phyloP scores from a whole-genome alignment of 176 grass and related monocot species.

The Paspalum notatum region DNA sequence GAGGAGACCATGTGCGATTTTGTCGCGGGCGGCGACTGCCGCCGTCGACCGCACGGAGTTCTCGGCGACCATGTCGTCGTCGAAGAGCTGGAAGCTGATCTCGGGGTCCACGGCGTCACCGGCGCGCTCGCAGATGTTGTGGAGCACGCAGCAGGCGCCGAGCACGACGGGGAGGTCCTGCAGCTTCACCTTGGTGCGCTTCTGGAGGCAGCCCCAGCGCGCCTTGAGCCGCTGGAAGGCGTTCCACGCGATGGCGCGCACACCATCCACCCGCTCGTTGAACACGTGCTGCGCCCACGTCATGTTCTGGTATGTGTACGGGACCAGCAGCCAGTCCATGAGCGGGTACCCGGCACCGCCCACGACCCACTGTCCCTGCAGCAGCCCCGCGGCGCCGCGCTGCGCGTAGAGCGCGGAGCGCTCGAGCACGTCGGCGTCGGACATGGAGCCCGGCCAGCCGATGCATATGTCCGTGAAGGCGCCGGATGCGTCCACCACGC shows the following conservation, averaged over 20 bases:
- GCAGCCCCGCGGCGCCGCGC: too few relatives aligned
- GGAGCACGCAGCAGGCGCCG: neutral
- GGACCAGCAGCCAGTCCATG: neutral
- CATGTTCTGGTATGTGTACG: neutral
- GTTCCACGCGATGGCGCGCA: neutral
- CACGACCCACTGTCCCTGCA: neutral
- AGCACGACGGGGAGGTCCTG: neutral
- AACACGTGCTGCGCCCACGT: too few relatives aligned
- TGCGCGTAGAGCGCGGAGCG: neutral
- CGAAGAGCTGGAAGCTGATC: too few relatives aligned
- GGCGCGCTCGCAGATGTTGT: neutral
- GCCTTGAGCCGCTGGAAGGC: neutral
- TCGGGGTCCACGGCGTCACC: too few relatives aligned
- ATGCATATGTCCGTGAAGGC: constrained; percentile 66
- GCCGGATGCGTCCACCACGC: neutral
- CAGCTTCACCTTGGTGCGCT: neutral
- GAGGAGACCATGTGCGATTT: too few relatives aligned
- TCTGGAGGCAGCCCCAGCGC: too few relatives aligned
- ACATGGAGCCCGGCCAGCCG: constrained; percentile 52
- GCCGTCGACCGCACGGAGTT: too few relatives aligned
- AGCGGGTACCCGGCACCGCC: neutral
- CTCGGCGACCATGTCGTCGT: too few relatives aligned
- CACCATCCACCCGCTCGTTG: too few relatives aligned
- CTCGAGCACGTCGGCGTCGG: neutral
- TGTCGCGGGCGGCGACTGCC: too few relatives aligned